Percentiles rank a stretch among this genome's conserved stretches.
phyloP scores from a whole-genome alignment of 345 rosid species.

The Erucastrum elatum region DNA sequence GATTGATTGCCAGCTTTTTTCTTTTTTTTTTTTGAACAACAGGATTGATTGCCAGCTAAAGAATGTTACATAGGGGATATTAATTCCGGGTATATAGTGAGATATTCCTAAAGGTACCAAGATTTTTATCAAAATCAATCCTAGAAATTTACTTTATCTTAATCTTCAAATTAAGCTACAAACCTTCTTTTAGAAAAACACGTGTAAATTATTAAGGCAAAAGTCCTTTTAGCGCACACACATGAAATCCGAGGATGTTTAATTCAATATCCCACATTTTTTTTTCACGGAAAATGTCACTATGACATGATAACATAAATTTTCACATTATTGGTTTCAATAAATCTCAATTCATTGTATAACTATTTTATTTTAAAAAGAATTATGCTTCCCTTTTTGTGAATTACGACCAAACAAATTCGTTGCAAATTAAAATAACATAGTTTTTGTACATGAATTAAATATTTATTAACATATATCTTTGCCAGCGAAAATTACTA shows the following conservation, averaged over 20 bases:
- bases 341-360: background rate
- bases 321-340: background rate
- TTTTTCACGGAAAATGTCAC: background rate
- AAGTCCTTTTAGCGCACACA: background rate
- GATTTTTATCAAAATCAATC: conserved; percentile 5
- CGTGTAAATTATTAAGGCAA: background rate
- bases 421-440: background rate
- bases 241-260: background rate
- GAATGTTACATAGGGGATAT: background rate
- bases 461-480: background rate
- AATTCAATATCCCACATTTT: background rate
- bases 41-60: conserved; percentile 33
- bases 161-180: background rate
- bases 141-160: conserved; percentile 15
- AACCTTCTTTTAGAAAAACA: background rate
- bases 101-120: background rate
- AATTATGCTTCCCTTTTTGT: background rate
- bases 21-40: no score
- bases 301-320: background rate
- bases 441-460: background rate
- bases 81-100: conserved; percentile 16
- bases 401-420: background rate
- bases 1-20: conserved; percentile 30
- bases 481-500: background rate
- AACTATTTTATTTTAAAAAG: background rate